Conservation (phyloP, 371 early-diverging fungal species). For the Homolaphlyctis polyrhiza region DNA sequence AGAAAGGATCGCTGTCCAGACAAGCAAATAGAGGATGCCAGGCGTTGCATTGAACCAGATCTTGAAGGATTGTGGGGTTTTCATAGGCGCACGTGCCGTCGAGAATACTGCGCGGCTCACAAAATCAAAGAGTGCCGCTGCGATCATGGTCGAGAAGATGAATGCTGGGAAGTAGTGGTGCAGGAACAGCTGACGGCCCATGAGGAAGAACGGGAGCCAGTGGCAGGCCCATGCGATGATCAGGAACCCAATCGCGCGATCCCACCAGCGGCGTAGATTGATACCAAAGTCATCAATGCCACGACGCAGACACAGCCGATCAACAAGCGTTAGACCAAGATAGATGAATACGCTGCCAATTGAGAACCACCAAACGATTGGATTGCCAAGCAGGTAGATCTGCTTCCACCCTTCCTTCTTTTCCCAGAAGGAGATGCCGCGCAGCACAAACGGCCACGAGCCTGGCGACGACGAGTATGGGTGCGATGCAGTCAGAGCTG, state of each 20-base stretch:
- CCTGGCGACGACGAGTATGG: constrained; percentile 75
- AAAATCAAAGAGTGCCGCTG: constrained; percentile 60
- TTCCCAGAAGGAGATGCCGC: constrained; percentile 90
- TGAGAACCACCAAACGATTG: constrained; percentile 83
- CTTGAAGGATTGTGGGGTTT: neutral
- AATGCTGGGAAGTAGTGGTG: constrained; percentile 97
- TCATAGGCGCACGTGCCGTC: neutral
- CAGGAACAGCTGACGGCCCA: constrained; percentile 92
- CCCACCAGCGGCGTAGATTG: constrained; percentile 39
- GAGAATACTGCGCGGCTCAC: constrained; percentile 22
- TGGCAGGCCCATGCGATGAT: constrained; percentile 85
- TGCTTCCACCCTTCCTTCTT: constrained; percentile 46
- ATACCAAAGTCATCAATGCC: constrained; percentile 64
- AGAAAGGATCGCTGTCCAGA: constrained; percentile 44
- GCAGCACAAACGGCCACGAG: constrained; percentile 76
- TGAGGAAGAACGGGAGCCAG: constrained; percentile 91
- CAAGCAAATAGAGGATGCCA: constrained; percentile 48
- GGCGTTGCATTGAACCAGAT: constrained; percentile 23
- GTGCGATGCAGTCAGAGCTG: constrained; percentile 76
- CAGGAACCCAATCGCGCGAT: constrained; percentile 70
- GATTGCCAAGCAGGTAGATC: constrained; percentile 97
- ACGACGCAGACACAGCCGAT: constrained; percentile 61
- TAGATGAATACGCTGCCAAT: constrained; percentile 62
- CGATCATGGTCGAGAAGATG: constrained; percentile 64
- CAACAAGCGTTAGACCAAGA: constrained; percentile 53